Base-by-base conservation (phyloP, 75 land plant genomes). In the Pinus albicaulis region DNA sequence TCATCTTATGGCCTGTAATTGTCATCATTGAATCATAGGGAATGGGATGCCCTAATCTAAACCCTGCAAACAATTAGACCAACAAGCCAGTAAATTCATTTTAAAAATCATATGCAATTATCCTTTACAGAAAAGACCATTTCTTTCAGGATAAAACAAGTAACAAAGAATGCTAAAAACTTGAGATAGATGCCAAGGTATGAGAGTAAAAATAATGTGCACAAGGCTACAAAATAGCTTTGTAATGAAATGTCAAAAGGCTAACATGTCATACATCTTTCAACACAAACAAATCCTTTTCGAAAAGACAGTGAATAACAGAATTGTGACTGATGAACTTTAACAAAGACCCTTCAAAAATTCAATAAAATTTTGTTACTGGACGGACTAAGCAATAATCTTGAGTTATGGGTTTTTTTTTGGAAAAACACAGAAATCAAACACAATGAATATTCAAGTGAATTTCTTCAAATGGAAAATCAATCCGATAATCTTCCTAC, bases 21-120 rank as follows among this genome's bases (percentile, higher is more conserved):
- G 84, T 48, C 77, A 85, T 66, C 17, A 83, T 73, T 31, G 94
- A 87, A 77, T 92, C 94, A 78, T 74, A 79, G 57, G 85, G 82
- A 13, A 85, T 68, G 69, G 76, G 66, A 25, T 56, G 31, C 34
- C 59, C 56, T 56, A 56, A 17, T 34, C 76, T 75, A 34, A 59
- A 75, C 26, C 76, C 62, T 75, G 76, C 41, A 75, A 75, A 58
- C 6, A 36, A 19, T 64, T 59, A 22, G 1, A 75, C 38, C 41
- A 75, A n/a, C 5, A 5, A 59, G 12, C 58, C 41, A 75, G 26
- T 11, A 20, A 58, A 64, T 24, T 75, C 31, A 55, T 25, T 25
- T 61, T 15, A 60, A 60, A 48, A 8, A 48, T 48, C 52, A 48
- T 48, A 68, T n/a, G 25, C 23, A 41, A 36, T 10, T 11, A 48